Evolutionary conservation across 2,329 filamentous ascomycete genomes (phyloP), one percentile per base, ranked within the genome.

Genomic region (Claviceps fusiformis): DNA sequence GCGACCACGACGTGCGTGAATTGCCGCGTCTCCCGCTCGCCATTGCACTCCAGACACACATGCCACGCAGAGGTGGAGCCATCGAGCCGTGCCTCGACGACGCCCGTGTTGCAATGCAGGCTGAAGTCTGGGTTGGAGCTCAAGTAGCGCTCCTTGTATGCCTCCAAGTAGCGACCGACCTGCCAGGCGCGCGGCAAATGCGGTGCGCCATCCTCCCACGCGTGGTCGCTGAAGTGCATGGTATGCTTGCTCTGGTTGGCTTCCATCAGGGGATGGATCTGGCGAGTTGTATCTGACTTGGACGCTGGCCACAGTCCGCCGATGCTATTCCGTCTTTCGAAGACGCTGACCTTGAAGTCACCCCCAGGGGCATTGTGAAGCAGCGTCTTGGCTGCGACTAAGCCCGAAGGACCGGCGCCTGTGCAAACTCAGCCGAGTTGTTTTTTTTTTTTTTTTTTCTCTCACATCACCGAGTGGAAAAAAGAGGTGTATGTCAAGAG

Each of bases 211-310:
- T 75, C 70, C 3, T 78, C 74, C 88, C 88, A 95, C 6, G 86
- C 78, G 29, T 89, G 67, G 64, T 92, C 89, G 59, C 80, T 82
- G 62, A 85, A 85, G 61, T 80, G 78, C 59, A 93, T 82, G 0
- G 87, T 89, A 67, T 89, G 88, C 49, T 79, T 79, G 70, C 86
- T 90, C 62, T 91, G 81, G 65, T 95, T 95, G 4, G 80, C 80
- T 17, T 80, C 74, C 75, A 87, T 86, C 53, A 86, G 76, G 9
- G 85, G 85, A 58, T 86, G 81, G 17, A 85, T 70, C 44, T 80
- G 70, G 2, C 79, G 75, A 1, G 61, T 69, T n/a, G 58, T 60
- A 54, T 83, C 81, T 2, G 70, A 60, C 54, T 72, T 75, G 13
- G 69, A 67, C 1, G 73, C 70, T 3, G 85, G 84, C 89, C 89